phyloP scores from a whole-genome alignment of 805 yeast genomes.

The Candida lessepsii region DNA sequence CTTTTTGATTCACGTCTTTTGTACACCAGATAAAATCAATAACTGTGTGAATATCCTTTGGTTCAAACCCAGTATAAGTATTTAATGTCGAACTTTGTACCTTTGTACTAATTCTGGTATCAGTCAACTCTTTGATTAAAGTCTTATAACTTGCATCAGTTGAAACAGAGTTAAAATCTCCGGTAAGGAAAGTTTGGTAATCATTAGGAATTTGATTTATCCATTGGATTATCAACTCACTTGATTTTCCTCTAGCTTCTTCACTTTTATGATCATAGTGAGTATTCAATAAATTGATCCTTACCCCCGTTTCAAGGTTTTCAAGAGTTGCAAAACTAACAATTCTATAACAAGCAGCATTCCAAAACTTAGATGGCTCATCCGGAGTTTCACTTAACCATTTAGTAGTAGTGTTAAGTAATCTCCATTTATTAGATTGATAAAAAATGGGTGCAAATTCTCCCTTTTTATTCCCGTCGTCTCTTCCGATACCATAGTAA shows the following conservation, averaged over 20 bases:
- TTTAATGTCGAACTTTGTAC: slow-evolving; percentile 19
- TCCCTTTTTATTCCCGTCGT: slow-evolving; percentile 49
- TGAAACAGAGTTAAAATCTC: slow-evolving; percentile 52
- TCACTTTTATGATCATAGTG: slow-evolving; percentile 52
- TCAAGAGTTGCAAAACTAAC: slow-evolving; percentile 37
- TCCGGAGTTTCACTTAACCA: slow-evolving; percentile 59
- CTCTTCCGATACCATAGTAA: slow-evolving; percentile 48
- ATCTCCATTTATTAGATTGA: slow-evolving; percentile 34
- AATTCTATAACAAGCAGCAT: slow-evolving; percentile 40
- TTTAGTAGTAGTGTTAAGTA: slow-evolving; percentile 41
- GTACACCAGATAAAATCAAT: slow-evolving; percentile 41
- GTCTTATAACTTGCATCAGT: slow-evolving; percentile 28
- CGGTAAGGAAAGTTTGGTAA: slow-evolving; percentile 46
- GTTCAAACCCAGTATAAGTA: slow-evolving; percentile 42
- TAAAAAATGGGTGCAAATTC: slow-evolving; percentile 52
- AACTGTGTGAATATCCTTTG: slow-evolving; percentile 21
- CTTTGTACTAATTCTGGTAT: slow-evolving; percentile 33
- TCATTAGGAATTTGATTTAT: slow-evolving; percentile 29
- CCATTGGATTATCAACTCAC: slow-evolving; percentile 42
- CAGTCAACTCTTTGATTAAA: slow-evolving; percentile 20
- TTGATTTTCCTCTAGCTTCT: slow-evolving; percentile 45
- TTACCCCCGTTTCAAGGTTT: slow-evolving; percentile 15
- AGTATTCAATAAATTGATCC: slow-evolving; percentile 40
- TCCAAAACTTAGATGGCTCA: slow-evolving; percentile 44
- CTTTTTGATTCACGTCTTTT: slow-evolving; percentile 21